Evolutionary conservation across 495 filamentous ascomycete species (phyloP).

Genomic region (Penicillium silybi): DNA sequence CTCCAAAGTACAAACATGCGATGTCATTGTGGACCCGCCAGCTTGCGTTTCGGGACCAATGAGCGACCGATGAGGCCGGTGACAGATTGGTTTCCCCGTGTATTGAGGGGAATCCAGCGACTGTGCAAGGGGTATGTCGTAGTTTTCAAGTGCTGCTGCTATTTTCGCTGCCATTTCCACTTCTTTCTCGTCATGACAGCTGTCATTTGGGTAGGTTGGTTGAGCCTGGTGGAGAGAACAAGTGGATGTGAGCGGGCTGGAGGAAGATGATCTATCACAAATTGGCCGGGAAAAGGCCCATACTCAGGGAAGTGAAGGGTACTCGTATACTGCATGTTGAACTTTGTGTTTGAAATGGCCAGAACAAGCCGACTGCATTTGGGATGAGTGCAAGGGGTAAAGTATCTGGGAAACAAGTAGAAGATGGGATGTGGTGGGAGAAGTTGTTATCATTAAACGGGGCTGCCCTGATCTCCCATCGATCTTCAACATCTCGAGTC

Average conservation of each 20-base stretch:
- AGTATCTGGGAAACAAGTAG: neutral
- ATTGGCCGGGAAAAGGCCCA: neutral
- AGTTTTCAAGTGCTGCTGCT: too few species aligned
- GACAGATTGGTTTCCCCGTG: neutral
- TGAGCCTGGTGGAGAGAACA: neutral
- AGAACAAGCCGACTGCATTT: neutral
- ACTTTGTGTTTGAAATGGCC: neutral
- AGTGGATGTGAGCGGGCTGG: neutral
- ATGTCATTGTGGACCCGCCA: constrained; percentile 19
- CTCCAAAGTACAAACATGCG: constrained; percentile 12
- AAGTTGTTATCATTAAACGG: neutral
- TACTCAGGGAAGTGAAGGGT: neutral
- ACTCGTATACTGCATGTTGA: neutral
- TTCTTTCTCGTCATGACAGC: too few species aligned
- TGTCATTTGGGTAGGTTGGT: too few species aligned
- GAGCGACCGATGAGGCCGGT: neutral
- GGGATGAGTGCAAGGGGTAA: neutral
- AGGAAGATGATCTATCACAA: constrained; percentile 21
- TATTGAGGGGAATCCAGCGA: neutral
- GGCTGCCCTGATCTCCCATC: neutral
- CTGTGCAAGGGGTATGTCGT: neutral
- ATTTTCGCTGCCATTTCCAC: too few species aligned
- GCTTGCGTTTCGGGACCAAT: constrained; percentile 9
- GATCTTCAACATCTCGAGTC: neutral
- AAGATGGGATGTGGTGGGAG: neutral